phyloP scores from a whole-genome alignment of 805 yeast species.

The Zygoascus flipseniorum region DNA sequence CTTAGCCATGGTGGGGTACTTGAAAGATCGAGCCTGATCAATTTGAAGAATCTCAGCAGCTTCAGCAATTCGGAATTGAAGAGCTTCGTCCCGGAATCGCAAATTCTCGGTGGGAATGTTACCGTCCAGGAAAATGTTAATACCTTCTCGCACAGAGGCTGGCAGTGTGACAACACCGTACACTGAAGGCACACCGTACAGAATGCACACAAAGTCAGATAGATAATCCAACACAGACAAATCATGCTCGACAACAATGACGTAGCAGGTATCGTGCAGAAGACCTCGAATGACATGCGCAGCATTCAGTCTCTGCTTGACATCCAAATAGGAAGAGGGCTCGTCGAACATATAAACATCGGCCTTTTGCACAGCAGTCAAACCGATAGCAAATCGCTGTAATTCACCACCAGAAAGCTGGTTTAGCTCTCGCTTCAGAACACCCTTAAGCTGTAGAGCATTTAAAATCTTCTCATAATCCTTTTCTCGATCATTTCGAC shows the following conservation, averaged over 20 bases:
- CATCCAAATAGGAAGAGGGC: constrained; percentile 97
- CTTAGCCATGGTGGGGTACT: constrained; percentile 76
- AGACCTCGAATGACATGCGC: constrained; percentile 89
- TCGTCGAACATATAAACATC: constrained; percentile 99
- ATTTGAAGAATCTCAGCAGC: constrained; percentile 74
- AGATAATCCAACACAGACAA: constrained; percentile 93
- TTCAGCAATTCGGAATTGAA: constrained; percentile 88
- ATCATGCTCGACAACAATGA: constrained; percentile 98
- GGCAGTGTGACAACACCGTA: constrained; percentile 98
- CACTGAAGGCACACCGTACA: constrained; percentile 97
- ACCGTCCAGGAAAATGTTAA: constrained; percentile 96
- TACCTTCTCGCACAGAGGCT: constrained; percentile 96
- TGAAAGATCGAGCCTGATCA: constrained; percentile 71
- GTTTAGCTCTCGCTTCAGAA: constrained; percentile 78
- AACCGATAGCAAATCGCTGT: constrained; percentile 96
- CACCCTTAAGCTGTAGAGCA: constrained; percentile 64
- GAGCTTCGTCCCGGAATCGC: constrained; percentile 92
- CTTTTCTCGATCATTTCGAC: constrained; percentile 65
- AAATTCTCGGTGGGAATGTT: constrained; percentile 94
- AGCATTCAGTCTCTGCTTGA: constrained; percentile 96
- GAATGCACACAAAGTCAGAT: constrained; percentile 92
- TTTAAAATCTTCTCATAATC: constrained; percentile 56
- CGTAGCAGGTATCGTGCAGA: constrained; percentile 63
- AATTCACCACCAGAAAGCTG: constrained; percentile 97
- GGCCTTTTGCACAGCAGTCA: constrained; percentile 92